Percentiles rank a stretch among this genome's conserved stretches.
These are phyloP conservation scores for Gamarada debralockiae DNA, from an alignment of 495 filamentous ascomycete genomes.

Conservation along the genomic window DNA sequence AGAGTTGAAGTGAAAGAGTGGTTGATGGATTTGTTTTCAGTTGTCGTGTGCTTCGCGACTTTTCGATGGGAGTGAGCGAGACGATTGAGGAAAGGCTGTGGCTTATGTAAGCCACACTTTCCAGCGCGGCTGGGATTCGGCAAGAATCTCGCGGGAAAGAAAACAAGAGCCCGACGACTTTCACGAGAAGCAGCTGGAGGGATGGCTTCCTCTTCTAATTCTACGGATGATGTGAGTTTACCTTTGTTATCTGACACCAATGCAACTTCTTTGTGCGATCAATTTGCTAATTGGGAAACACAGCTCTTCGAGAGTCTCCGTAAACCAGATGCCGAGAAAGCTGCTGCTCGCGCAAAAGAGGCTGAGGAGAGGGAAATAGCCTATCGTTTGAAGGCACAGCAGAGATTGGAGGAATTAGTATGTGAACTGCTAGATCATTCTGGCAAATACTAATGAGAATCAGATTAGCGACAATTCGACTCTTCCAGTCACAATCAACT, in stretches of 20 bases:
- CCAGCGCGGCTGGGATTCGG: too few species aligned
- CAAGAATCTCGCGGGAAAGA: too few species aligned
- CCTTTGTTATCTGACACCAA: neutral
- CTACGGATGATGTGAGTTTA: constrained; percentile 46
- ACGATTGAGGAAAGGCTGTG: neutral
- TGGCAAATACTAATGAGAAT: neutral
- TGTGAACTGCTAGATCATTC: neutral
- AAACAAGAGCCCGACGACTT: too few species aligned
- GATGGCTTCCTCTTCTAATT: constrained; percentile 46
- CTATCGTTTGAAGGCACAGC: constrained; percentile 64
- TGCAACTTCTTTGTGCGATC: neutral
- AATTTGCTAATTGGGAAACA: neutral
- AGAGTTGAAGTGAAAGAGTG: neutral
- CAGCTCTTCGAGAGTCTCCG: constrained; percentile 73
- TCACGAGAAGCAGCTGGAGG: constrained; percentile 1
- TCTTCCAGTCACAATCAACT: constrained; percentile 74
- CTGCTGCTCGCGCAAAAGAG: constrained; percentile 58
- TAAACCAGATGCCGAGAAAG: constrained; percentile 55
- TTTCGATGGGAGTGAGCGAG: neutral
- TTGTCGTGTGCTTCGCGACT: constrained; percentile 3
- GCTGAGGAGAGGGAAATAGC: constrained; percentile 57
- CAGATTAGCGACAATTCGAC: constrained; percentile 78
- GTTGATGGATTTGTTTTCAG: neutral
- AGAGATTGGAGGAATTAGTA: constrained; percentile 55
- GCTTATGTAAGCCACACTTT: constrained; percentile 2